Conservation (phyloP, 306 rosid genomes). For the Prunus mongolica region DNA sequence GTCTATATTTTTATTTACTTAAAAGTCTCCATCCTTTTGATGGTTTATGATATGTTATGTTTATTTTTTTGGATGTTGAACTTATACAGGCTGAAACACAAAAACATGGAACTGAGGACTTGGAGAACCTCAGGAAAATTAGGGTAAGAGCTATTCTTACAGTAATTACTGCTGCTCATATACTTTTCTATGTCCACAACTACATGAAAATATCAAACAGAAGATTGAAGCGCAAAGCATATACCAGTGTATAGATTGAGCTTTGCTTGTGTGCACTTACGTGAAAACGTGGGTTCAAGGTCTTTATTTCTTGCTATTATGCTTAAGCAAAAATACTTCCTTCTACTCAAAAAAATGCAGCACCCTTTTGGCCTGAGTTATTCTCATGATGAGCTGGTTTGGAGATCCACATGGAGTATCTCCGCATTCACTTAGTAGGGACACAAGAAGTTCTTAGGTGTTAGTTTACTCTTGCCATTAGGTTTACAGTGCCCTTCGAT, state of each 20-base stretch:
- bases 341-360: not conserved
- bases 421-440: not conserved
- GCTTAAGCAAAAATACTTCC: not conserved
- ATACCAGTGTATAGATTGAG: not conserved
- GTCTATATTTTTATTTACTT: conserved; percentile 28
- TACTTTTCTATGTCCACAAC: not conserved
- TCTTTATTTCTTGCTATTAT: not conserved
- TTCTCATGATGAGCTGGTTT: not conserved
- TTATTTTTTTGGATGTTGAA: not conserved
- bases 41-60: conserved; percentile 12
- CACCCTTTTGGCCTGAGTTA: too few relatives aligned
- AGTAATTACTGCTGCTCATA: not conserved
- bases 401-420: not conserved
- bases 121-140: conserved; percentile 72
- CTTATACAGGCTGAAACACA: conserved; percentile 77
- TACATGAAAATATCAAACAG: not conserved
- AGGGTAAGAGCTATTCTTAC: conserved; percentile 52
- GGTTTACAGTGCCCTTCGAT: not conserved
- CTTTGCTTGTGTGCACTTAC: not conserved
- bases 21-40: conserved; percentile 3
- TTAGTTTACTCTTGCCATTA: not conserved
- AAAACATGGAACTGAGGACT: conserved; percentile 84
- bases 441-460: not conserved
- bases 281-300: not conserved
- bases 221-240: not conserved